Percentiles rank a stretch among this genome's conserved stretches.
phyloP scores from a whole-genome alignment of 371 early-diverging fungal species.

The Mortierella sp. region DNA sequence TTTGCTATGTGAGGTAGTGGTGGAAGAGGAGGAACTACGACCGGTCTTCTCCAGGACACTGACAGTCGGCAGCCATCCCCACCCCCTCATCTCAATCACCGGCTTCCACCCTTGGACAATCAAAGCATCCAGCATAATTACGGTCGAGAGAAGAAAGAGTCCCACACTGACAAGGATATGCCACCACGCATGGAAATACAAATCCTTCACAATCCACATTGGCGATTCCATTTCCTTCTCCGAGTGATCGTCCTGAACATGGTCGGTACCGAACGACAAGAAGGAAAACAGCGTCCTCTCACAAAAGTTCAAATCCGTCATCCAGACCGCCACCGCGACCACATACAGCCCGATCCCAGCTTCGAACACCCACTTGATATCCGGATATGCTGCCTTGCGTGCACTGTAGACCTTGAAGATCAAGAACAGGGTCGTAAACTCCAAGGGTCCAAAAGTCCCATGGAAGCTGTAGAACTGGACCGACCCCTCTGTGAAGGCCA shows the following conservation, averaged over 20 bases:
- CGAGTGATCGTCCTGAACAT: neutral
- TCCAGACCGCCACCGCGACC: conserved; percentile 40
- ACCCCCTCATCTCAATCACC: conserved; percentile 29
- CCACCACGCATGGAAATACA: conserved; percentile 50
- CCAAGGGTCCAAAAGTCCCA: conserved; percentile 33
- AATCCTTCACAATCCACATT: conserved; percentile 37
- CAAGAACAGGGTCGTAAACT: conserved; percentile 26
- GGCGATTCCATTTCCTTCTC: neutral
- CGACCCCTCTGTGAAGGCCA: conserved; percentile 37
- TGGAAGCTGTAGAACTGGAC: conserved; percentile 42
- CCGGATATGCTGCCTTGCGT: conserved; percentile 32
- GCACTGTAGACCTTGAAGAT: conserved; percentile 36
- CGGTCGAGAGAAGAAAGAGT: conserved; percentile 40
- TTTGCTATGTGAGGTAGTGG: neutral
- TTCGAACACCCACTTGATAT: conserved; percentile 41
- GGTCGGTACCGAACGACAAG: neutral
- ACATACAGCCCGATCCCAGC: conserved; percentile 35
- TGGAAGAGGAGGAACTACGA: neutral
- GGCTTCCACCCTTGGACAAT: conserved; percentile 50
- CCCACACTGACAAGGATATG: conserved; percentile 42
- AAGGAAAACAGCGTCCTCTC: conserved; percentile 11
- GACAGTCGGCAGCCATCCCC: conserved; percentile 39
- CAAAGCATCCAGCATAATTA: conserved; percentile 47
- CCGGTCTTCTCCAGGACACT: conserved; percentile 5
- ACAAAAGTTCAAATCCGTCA: conserved; percentile 48